Base-by-base conservation (phyloP, 257 asterid species). In the Leonotis leonurus region DNA sequence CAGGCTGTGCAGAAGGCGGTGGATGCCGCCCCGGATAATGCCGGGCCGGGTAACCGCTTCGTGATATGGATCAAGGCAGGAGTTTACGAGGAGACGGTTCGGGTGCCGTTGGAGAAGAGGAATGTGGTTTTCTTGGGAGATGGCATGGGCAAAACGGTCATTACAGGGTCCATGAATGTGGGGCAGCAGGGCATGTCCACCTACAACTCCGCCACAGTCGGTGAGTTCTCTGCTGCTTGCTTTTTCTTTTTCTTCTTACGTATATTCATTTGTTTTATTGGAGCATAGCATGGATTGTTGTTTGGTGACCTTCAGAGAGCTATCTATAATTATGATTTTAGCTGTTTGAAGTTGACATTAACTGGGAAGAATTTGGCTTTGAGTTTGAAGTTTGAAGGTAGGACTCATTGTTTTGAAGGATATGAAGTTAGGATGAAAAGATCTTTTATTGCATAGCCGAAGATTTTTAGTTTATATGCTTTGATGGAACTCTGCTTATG, bases 141-240 rank as follows among this genome's bases (percentile, higher is more conserved):
- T 55, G 94, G 90, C 18, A 83, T 83, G 77, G 94, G 94, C 46
- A 81, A 78, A 80, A 85, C 94, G 1, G 73, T 82, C 58, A 80
- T 85, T 74, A 67, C 89, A 8, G 89, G 87, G 2, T 76, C 87
- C 16, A 25, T 62, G 79, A 82, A 66, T 26, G 87, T 76, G n/a
- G 87, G 89, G 14, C 57, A 56, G 68, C 50, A 25, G 29, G 82
- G 82, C 1, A 25, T 76, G 17, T 51, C 85, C 5, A 85, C 94
- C 21, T 76, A 58, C 44, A 71, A 82, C 61, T 52, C 89, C 6
- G 89, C 94, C 29, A 85, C 94, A 1, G 81, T 85, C 3, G 94
- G 94, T 82, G 55, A 69, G 83, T 44, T 25, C 27, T 6, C 14
- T 50, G 43, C 14, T 46, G 56, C 24, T 26, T 16, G 32, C 32